phyloP scores from a whole-genome alignment of 225 moss, liverwort and hornwort genomes.

The Pseudisothecium myosuroides region DNA sequence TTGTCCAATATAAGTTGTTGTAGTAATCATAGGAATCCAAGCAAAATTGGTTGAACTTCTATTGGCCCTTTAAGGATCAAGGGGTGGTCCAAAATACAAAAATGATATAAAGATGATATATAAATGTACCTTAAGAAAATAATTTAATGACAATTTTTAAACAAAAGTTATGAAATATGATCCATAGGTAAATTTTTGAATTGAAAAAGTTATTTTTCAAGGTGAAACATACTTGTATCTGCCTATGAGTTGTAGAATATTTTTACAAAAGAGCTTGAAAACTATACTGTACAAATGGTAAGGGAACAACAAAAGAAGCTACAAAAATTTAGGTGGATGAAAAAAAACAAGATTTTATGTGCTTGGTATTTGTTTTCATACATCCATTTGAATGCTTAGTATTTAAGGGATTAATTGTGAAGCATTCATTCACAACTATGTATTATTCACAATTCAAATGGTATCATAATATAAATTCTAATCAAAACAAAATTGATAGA shows the following conservation, averaged over 20 bases:
- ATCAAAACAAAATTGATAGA: neutral
- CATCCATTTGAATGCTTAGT: neutral
- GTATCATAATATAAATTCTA: neutral
- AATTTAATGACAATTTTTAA: neutral
- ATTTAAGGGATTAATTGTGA: neutral
- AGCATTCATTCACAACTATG: neutral
- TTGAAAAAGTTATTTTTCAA: neutral
- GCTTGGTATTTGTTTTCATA: neutral
- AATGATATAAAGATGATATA: no score
- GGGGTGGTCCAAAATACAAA: fast-evolving
- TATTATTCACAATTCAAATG: neutral
- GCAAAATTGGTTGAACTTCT: neutral
- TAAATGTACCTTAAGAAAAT: neutral
- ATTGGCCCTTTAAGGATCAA: neutral
- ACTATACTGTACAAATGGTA: neutral
- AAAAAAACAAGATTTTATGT: neutral
- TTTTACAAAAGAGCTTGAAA: neutral
- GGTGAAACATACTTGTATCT: no score
- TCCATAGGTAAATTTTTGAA: no score
- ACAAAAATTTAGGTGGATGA: neutral
- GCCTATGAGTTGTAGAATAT: neutral
- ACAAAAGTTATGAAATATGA: no score
- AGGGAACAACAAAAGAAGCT: no score
- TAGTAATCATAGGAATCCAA: neutral
- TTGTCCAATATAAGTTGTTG: neutral